Evolutionary conservation across 2,329 filamentous ascomycete species (phyloP).

Genomic region (Phoma sp.): DNA sequence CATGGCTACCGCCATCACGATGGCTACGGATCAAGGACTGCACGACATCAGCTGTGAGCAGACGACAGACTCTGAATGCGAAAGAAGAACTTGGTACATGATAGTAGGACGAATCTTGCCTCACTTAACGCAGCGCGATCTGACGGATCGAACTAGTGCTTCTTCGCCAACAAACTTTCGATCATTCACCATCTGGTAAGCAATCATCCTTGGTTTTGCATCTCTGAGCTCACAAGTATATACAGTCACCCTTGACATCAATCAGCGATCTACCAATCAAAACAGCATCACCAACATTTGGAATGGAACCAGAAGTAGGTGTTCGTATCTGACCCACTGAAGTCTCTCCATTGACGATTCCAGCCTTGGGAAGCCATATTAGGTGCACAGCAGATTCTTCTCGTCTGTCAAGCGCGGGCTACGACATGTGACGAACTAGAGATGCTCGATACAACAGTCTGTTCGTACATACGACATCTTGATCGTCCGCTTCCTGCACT

Average conservation of each 20-base stretch:
- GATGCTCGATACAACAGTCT: not conserved
- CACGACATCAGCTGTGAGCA: not conserved
- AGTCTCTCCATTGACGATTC: not conserved
- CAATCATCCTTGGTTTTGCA: not conserved
- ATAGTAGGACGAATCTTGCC: not conserved
- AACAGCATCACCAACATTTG: not conserved
- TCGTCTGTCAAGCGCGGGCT: not conserved
- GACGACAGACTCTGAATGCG: not conserved
- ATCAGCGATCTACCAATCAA: not conserved
- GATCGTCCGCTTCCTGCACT: slow-evolving; percentile 1
- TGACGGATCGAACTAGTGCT: not conserved
- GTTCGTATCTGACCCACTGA: not conserved
- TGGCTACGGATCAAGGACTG: slow-evolving; percentile 9
- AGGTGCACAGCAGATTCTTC: slow-evolving; percentile 6
- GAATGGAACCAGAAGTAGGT: not conserved
- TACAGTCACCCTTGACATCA: slow-evolving; percentile 1
- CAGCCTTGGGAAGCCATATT: slow-evolving; percentile 6
- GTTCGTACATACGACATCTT: not conserved
- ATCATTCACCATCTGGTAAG: slow-evolving; percentile 16
- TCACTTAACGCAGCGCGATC: not conserved
- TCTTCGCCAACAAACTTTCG: slow-evolving; percentile 14
- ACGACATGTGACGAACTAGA: slow-evolving; percentile 1
- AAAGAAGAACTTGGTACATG: slow-evolving; percentile 5
- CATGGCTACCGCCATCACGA: slow-evolving; percentile 11
- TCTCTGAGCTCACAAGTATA: not conserved